A percentile compares a stretch with the other conserved stretches of the same genome.
phyloP scores from a whole-genome alignment of 805 yeast genomes.

The Kuraishia floccosa region DNA sequence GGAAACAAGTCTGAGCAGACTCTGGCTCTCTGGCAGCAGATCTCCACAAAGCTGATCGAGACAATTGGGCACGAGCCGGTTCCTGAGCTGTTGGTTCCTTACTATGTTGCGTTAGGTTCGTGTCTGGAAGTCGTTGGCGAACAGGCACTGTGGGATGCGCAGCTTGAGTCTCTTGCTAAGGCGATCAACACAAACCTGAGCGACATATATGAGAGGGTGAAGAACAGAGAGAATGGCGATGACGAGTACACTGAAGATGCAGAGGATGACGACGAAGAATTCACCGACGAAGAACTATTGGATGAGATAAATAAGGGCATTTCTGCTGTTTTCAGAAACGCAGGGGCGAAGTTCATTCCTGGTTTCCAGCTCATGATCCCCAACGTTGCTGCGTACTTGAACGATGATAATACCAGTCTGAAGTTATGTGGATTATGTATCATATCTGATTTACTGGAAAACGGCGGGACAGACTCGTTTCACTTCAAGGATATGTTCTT shows the following conservation, averaged over 20 bases:
- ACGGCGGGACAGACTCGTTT: constrained; percentile 58
- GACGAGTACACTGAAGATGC: constrained; percentile 84
- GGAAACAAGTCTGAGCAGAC: constrained; percentile 45
- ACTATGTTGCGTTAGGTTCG: constrained; percentile 60
- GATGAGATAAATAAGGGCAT: constrained; percentile 78
- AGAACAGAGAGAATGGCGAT: constrained; percentile 60
- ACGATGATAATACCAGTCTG: constrained; percentile 56
- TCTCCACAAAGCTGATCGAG: constrained; percentile 55
- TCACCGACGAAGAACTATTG: constrained; percentile 79
- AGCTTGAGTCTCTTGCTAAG: constrained; percentile 42
- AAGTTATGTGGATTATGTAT: constrained; percentile 72
- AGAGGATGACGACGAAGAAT: constrained; percentile 76
- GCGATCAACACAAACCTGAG: constrained; percentile 49
- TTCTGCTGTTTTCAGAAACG: constrained; percentile 55
- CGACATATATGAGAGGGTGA: constrained; percentile 62
- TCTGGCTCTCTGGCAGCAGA: constrained; percentile 57
- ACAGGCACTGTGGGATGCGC: constrained; percentile 41
- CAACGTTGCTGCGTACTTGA: constrained; percentile 46
- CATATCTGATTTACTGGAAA: constrained; percentile 72
- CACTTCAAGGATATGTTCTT: constrained; percentile 56
- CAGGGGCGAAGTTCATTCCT: constrained; percentile 45
- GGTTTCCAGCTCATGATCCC: constrained; percentile 58
- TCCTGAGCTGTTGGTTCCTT: constrained; percentile 69
- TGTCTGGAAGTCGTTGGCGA: constrained; percentile 61
- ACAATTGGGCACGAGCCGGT: constrained; percentile 72